Evolutionary conservation across 1,284 basidiomycete genomes (phyloP).

Genomic region (Ustilago lituana): DNA sequence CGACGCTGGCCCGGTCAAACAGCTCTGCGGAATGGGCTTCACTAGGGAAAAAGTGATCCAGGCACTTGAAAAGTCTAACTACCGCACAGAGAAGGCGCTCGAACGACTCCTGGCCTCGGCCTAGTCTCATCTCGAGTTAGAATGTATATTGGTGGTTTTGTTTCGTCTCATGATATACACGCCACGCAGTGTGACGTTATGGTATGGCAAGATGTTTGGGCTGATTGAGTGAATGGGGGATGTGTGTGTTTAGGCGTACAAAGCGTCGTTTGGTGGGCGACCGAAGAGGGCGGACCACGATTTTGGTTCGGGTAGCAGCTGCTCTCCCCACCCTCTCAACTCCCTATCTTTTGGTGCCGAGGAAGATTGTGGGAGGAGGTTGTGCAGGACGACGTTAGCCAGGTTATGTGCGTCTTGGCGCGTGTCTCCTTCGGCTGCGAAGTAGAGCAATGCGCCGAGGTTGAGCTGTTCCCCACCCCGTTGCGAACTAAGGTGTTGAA

Average conservation of each 20-base stretch:
- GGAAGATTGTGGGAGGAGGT: conserved; percentile 11
- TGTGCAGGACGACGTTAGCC: conserved; percentile 14
- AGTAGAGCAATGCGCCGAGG: conserved; percentile 47
- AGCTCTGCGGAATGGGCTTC: conserved; percentile 66
- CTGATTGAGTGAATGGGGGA: neutral
- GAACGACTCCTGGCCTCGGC: conserved; percentile 54
- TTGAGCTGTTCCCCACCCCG: neutral
- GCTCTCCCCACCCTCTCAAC: neutral
- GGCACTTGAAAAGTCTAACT: conserved; percentile 64
- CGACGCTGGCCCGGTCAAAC: conserved; percentile 62
- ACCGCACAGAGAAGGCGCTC: conserved; percentile 64
- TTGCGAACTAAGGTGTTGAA: conserved; percentile 3
- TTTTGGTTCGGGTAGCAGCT: conserved; percentile 9
- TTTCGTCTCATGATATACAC: too few species aligned
- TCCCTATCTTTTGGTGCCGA: neutral
- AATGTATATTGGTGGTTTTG: conserved; percentile 4
- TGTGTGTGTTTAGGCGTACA: conserved; percentile 31
- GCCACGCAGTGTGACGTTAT: too few species aligned
- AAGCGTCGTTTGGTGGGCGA: conserved; percentile 4
- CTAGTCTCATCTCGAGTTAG: neutral
- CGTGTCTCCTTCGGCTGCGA: conserved; percentile 60
- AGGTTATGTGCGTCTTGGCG: conserved; percentile 53
- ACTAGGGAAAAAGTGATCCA: conserved; percentile 56
- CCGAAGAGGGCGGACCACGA: conserved; percentile 40
- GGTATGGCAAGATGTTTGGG: too few species aligned